Evolutionary conservation across 2,329 filamentous ascomycete species (phyloP).

Genomic region (Fonsecaea erecta): DNA sequence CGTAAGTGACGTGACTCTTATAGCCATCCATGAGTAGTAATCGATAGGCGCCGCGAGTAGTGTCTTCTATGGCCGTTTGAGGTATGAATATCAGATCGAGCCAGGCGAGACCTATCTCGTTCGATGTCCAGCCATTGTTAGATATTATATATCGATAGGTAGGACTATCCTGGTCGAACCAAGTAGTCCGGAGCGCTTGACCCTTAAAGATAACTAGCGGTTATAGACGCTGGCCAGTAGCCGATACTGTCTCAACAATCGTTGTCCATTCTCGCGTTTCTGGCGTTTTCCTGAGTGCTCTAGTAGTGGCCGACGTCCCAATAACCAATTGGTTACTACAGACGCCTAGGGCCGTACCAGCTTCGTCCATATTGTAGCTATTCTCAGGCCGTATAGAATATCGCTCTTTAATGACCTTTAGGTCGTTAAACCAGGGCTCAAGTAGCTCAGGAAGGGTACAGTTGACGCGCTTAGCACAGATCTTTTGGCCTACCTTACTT

Average conservation of each 20-base stretch:
- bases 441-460: conserved; percentile 28
- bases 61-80: background rate
- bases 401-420: conserved; percentile 6
- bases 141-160: conserved; percentile 33
- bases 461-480: conserved; percentile 32
- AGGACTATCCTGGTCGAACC: conserved; percentile 30
- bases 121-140: conserved; percentile 36
- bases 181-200: conserved; percentile 31
- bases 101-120: conserved; percentile 32
- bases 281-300: conserved; percentile 40
- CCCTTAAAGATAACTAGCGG: conserved; percentile 38
- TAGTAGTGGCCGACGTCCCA: conserved; percentile 11
- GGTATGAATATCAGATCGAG: conserved; percentile 34
- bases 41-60: conserved; percentile 5
- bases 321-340: conserved; percentile 23
- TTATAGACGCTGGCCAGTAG: conserved; percentile 14
- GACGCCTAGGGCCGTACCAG: conserved; percentile 26
- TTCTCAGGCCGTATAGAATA: conserved; percentile 32
- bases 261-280: conserved; percentile 30
- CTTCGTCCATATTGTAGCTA: conserved; percentile 35
- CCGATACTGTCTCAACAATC: conserved; percentile 35
- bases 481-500: conserved; percentile 27
- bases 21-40: conserved; percentile 36
- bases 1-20: conserved; percentile 28
- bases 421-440: conserved; percentile 11